Evolutionary conservation across 2,329 filamentous ascomycete genomes (phyloP).

Genomic region (Botrytis byssoidea): DNA sequence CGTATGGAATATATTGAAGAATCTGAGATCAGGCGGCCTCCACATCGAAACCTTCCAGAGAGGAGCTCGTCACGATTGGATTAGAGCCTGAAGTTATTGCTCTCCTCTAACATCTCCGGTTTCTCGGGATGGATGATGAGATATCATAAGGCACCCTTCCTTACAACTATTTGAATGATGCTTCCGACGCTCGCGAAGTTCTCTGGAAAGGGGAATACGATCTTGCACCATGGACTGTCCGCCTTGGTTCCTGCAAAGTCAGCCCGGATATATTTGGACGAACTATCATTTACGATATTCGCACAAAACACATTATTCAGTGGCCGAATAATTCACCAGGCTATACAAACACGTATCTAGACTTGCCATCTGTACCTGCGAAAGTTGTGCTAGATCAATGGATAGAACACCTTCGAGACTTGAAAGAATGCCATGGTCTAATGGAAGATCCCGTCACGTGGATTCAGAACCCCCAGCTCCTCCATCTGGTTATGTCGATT

Average conservation of each 20-base stretch:
- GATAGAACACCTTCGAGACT: background rate
- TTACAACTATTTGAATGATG: background rate
- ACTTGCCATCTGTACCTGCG: background rate
- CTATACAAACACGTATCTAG: slow-evolving; percentile 10
- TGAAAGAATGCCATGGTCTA: background rate
- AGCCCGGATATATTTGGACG: background rate
- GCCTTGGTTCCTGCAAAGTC: slow-evolving; percentile 6
- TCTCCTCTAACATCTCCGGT: slow-evolving; percentile 2
- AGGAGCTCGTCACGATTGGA: slow-evolving; percentile 11
- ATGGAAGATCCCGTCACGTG: background rate
- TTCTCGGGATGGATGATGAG: background rate
- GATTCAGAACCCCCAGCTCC: background rate
- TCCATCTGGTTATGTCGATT: slow-evolving; percentile 10
- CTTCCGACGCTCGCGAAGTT: slow-evolving; percentile 1
- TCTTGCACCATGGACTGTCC: slow-evolving; percentile 2
- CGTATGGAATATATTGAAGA: slow-evolving; percentile 1
- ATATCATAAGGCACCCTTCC: slow-evolving; percentile 3
- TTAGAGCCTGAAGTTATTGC: slow-evolving; percentile 14
- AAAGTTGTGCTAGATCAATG: slow-evolving; percentile 13
- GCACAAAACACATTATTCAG: background rate
- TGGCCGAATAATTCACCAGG: slow-evolving; percentile 3
- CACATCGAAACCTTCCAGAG: slow-evolving; percentile 2
- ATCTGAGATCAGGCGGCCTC: slow-evolving; percentile 8
- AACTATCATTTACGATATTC: slow-evolving; percentile 8
- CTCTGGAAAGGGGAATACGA: slow-evolving; percentile 11